phyloP scores from a whole-genome alignment of 768 basidiomycete species.

The Phlebiopsis gigantea region DNA sequence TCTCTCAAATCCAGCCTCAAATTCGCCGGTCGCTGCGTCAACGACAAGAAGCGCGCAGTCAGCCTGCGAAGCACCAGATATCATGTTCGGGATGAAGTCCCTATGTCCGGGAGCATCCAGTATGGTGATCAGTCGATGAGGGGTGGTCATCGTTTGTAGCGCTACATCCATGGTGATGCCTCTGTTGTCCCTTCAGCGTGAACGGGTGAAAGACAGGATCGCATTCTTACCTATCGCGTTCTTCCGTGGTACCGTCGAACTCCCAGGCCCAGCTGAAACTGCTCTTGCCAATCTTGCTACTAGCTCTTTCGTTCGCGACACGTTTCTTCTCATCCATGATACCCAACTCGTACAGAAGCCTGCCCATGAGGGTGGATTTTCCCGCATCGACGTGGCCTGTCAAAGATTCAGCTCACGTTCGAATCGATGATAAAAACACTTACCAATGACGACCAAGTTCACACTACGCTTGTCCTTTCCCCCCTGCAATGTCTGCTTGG shows the following conservation, averaged over 20 bases:
- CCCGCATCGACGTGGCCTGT: slow-evolving; percentile 98
- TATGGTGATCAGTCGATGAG: slow-evolving; percentile 79
- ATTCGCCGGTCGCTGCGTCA: slow-evolving; percentile 85
- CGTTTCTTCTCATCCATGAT: slow-evolving; percentile 81
- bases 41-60: slow-evolving; percentile 93
- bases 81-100: slow-evolving; percentile 99
- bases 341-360: slow-evolving; percentile 89
- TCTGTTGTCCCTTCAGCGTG: slow-evolving; percentile 35
- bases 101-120: slow-evolving; percentile 96
- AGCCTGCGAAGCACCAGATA: slow-evolving; percentile 95
- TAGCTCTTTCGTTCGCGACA: slow-evolving; percentile 82
- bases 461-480: slow-evolving; percentile 60
- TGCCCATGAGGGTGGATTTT: slow-evolving; percentile 96
- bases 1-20: slow-evolving; percentile 91
- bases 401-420: background rate
- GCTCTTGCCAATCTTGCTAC: slow-evolving; percentile 83
- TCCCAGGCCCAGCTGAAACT: slow-evolving; percentile 99
- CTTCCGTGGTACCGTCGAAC: slow-evolving; percentile 88
- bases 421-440: background rate
- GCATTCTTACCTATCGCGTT: slow-evolving; percentile 77
- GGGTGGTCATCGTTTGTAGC: slow-evolving; percentile 68
- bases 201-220: background rate
- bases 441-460: slow-evolving; percentile 91
- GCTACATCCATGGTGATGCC: slow-evolving; percentile 99
- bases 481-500: slow-evolving; percentile 44